A percentile compares a stretch with the other conserved stretches of the same genome.
These are phyloP conservation scores for Scutellaria barbata DNA, from an alignment of 257 asterid genomes.

Conservation along the genomic window DNA sequence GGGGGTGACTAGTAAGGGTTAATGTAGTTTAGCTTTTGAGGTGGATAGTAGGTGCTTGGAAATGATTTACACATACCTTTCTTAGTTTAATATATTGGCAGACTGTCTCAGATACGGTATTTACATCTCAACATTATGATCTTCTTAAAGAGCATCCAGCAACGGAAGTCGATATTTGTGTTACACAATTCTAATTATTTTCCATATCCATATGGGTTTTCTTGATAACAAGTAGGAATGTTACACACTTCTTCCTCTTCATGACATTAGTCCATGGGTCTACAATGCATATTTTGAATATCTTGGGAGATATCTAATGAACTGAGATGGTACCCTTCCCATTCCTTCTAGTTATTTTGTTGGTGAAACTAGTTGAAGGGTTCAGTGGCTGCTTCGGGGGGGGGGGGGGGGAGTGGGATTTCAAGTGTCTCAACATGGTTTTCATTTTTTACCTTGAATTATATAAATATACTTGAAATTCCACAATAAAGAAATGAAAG, in stretches of 20 bases:
- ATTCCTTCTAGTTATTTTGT: too few relatives aligned
- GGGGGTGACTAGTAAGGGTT: neutral
- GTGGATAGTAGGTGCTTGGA: neutral
- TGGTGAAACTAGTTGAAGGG: neutral
- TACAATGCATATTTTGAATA: too few relatives aligned
- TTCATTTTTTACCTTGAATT: neutral
- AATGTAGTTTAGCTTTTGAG: neutral
- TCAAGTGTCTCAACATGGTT: neutral
- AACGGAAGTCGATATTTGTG: neutral
- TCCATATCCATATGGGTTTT: neutral
- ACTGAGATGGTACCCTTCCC: too few relatives aligned
- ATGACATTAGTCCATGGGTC: too few relatives aligned
- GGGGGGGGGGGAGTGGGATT: neutral
- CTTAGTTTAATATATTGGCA: neutral
- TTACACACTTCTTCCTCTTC: too few relatives aligned
- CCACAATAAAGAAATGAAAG: neutral
- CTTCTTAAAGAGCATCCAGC: neutral
- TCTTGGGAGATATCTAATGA: too few relatives aligned
- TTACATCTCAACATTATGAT: neutral
- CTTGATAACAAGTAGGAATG: neutral
- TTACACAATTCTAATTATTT: neutral
- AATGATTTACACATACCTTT: conserved; percentile 9
- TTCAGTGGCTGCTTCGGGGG: neutral
- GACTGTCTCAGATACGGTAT: neutral
- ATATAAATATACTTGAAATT: neutral